These are phyloP conservation scores for Dichomitus squalens DNA, from an alignment of 1,284 basidiomycete species.

Conservation along the genomic window DNA sequence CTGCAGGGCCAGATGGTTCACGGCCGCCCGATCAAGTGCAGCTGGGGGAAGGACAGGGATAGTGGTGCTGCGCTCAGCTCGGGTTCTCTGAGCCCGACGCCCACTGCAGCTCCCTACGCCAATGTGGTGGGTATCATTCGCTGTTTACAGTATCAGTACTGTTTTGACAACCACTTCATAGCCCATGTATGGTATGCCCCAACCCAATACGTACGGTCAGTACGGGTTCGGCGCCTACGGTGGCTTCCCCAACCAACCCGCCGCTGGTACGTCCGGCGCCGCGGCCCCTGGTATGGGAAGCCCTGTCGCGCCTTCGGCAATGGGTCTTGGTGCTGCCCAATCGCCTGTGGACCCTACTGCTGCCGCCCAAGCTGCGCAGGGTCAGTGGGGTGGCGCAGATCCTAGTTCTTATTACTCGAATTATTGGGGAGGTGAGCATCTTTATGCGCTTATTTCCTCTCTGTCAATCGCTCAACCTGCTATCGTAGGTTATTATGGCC, in stretches of 20 bases:
- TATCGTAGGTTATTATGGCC: conserved; percentile 71
- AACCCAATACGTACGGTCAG: conserved; percentile 76
- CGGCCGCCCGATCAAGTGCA: conserved; percentile 94
- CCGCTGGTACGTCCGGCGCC: conserved; percentile 63
- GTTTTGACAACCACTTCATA: conserved; percentile 31
- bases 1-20: conserved; percentile 95
- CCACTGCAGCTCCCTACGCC: conserved; percentile 68
- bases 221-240: conserved; percentile 77
- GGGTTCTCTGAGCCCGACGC: conserved; percentile 62
- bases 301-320: conserved; percentile 49
- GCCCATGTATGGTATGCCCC: conserved; percentile 88
- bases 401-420: conserved; percentile 78
- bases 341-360: conserved; percentile 54
- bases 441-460: neutral
- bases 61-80: conserved; percentile 57
- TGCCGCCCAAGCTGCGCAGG: conserved; percentile 59
- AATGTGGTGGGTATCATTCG: conserved; percentile 58
- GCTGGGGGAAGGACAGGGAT: conserved; percentile 97
- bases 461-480: conserved; percentile 3
- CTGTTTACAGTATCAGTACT: neutral
- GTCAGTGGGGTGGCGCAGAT: conserved; percentile 69
- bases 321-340: conserved; percentile 56
- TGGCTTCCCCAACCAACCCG: conserved; percentile 67
- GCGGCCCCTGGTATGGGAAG: conserved; percentile 72
- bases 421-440: conserved; percentile 77